Percentiles rank a stretch among this genome's conserved stretches.
Conservation (phyloP, 139 green algal species). For the Protoeuglena noctilucae region DNA sequence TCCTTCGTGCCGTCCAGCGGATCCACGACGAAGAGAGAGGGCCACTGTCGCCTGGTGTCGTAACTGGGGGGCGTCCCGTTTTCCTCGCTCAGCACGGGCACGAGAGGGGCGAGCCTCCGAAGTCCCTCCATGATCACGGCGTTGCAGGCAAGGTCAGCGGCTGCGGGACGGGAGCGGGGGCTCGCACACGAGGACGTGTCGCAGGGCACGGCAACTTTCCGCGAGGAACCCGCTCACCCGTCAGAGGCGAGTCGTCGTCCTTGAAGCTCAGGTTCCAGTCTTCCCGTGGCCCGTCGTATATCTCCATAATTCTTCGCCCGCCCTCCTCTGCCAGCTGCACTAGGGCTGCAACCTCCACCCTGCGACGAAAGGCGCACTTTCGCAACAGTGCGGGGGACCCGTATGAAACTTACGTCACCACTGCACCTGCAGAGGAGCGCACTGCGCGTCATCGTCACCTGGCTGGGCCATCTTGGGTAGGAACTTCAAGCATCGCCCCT, state of each 20-base stretch:
- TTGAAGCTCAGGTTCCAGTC: slow-evolving; percentile 49
- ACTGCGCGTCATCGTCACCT: no score
- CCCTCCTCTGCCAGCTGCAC: slow-evolving; percentile 1
- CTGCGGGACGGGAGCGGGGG: background rate
- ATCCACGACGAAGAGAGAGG: slow-evolving; percentile 34
- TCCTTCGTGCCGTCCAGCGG: slow-evolving; percentile 81
- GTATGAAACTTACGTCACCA: no score
- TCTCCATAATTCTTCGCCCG: slow-evolving; percentile 6
- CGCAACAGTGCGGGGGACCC: no score
- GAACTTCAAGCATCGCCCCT: no score
- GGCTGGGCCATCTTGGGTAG: no score
- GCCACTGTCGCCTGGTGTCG: slow-evolving; percentile 8
- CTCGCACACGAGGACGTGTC: slow-evolving; percentile 9
- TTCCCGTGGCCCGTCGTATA: slow-evolving; percentile 19
- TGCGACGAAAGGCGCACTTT: no score
- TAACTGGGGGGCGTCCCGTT: slow-evolving; percentile 41
- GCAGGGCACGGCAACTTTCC: slow-evolving; percentile 49
- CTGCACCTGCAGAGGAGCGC: no score
- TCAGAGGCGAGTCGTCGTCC: slow-evolving; percentile 54
- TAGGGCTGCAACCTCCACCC: no score
- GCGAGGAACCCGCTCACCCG: slow-evolving; percentile 42
- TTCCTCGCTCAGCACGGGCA: slow-evolving; percentile 77
- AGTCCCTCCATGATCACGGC: background rate
- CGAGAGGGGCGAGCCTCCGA: slow-evolving; percentile 31
- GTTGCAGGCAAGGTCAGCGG: slow-evolving; percentile 3